Evolutionary conservation across 768 basidiomycete genomes (phyloP).

Genomic region (Roridomyces roridus): DNA sequence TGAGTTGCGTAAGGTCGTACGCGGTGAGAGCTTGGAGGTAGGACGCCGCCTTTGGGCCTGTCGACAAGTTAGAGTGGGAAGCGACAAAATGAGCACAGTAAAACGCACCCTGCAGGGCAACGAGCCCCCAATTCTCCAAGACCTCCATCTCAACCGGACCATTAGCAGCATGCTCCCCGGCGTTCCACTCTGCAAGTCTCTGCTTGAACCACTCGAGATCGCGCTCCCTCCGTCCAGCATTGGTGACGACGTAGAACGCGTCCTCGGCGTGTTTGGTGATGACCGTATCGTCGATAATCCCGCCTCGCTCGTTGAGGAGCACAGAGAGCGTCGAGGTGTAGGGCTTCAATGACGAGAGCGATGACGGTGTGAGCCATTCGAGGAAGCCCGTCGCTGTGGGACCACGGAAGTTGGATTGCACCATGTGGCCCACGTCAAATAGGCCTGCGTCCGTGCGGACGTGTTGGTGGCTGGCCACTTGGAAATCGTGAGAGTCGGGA

Average conservation of each 20-base stretch:
- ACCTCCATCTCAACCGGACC: slow-evolving; percentile 82
- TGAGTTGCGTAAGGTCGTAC: slow-evolving; percentile 73
- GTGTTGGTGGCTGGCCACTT: slow-evolving; percentile 92
- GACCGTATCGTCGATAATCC: slow-evolving; percentile 96
- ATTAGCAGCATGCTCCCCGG: slow-evolving; percentile 50
- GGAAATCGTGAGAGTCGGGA: too few species aligned
- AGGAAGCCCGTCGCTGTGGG: slow-evolving; percentile 80
- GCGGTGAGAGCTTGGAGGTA: slow-evolving; percentile 81
- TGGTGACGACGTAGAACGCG: slow-evolving; percentile 95
- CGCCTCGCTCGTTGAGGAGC: slow-evolving; percentile 85
- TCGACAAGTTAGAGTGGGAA: background rate
- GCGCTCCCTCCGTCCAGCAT: slow-evolving; percentile 84
- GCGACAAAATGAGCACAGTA: background rate
- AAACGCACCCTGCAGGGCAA: slow-evolving; percentile 84
- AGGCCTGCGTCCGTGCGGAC: slow-evolving; percentile 83
- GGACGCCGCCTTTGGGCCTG: slow-evolving; percentile 82
- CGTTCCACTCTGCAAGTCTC: slow-evolving; percentile 82
- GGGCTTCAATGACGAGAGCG: slow-evolving; percentile 66
- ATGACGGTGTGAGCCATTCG: slow-evolving; percentile 89
- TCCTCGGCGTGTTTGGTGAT: slow-evolving; percentile 83
- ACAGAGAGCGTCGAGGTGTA: slow-evolving; percentile 89
- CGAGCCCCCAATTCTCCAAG: slow-evolving; percentile 82
- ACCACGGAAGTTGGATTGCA: slow-evolving; percentile 92
- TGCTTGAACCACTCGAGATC: slow-evolving; percentile 81
- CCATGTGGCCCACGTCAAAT: slow-evolving; percentile 99